These are phyloP conservation scores for Globisporangium solare DNA, from an alignment of 352 stramenopile species.

Conservation along the genomic window DNA sequence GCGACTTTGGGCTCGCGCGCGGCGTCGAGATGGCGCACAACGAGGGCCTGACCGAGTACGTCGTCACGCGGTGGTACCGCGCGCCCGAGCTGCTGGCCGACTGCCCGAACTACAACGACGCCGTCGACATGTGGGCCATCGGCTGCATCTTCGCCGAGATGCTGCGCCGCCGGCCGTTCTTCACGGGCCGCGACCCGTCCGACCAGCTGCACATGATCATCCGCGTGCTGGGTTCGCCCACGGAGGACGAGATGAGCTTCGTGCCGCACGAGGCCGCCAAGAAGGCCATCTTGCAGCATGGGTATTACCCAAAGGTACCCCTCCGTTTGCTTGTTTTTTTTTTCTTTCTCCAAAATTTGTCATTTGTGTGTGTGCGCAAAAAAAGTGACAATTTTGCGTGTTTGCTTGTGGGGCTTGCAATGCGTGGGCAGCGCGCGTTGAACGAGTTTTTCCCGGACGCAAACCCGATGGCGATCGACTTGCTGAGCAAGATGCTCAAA, in stretches of 20 bases:
- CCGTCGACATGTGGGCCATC: constrained; percentile 95
- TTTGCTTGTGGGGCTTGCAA: background rate
- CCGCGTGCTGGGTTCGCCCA: constrained; percentile 91
- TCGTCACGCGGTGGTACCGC: constrained; percentile 90
- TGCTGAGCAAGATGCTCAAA: constrained; percentile 89
- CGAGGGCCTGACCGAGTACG: constrained; percentile 82
- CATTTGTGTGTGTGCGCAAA: too few species aligned
- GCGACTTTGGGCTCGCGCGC: constrained; percentile 90
- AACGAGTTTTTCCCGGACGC: constrained; percentile 85
- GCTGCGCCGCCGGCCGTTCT: constrained; percentile 92
- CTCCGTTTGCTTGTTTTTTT: background rate
- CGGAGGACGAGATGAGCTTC: constrained; percentile 95
- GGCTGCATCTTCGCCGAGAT: constrained; percentile 99
- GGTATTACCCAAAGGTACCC: constrained; percentile 78
- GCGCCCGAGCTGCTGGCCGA: constrained; percentile 80
- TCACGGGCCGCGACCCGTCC: constrained; percentile 75
- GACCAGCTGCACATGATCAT: constrained; percentile 87
- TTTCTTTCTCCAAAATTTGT: too few species aligned
- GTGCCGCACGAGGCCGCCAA: constrained; percentile 92
- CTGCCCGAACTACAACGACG: constrained; percentile 96
- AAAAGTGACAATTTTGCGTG: too few species aligned
- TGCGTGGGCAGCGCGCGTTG: constrained; percentile 41
- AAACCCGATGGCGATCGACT: constrained; percentile 75
- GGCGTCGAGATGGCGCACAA: constrained; percentile 85
- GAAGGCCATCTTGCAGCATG: constrained; percentile 78